Evolutionary conservation across 2,329 filamentous ascomycete species (phyloP).

Genomic region (Aspergillus brasiliensis): DNA sequence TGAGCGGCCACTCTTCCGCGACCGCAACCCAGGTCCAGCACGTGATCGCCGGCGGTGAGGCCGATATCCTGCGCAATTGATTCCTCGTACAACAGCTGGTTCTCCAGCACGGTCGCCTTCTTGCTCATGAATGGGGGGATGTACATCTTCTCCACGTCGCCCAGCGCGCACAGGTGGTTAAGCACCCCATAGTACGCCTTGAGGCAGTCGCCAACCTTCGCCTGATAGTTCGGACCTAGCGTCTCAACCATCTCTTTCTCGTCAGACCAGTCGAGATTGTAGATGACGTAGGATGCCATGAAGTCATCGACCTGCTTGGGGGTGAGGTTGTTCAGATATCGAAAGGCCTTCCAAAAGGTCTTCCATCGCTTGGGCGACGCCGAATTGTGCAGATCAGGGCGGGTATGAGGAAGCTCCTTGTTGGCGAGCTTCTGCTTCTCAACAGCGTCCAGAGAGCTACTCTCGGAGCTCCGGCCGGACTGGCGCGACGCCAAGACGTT

Average conservation of each 20-base stretch:
- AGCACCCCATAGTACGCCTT: slow-evolving; percentile 57
- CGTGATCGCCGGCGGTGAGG: slow-evolving; percentile 49
- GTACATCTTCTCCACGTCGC: slow-evolving; percentile 62
- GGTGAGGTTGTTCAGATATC: slow-evolving; percentile 52
- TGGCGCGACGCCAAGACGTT: slow-evolving; percentile 23
- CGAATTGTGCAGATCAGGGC: slow-evolving; percentile 44
- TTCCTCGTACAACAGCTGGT: slow-evolving; percentile 57
- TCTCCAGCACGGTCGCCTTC: slow-evolving; percentile 53
- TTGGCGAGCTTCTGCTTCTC: slow-evolving; percentile 28
- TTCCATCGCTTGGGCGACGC: slow-evolving; percentile 53
- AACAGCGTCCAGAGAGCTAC: slow-evolving; percentile 30
- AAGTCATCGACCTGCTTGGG: slow-evolving; percentile 57
- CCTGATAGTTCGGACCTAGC: slow-evolving; percentile 53
- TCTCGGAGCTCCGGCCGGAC: slow-evolving; percentile 31
- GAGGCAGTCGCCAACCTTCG: slow-evolving; percentile 55
- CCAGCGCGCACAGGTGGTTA: slow-evolving; percentile 58
- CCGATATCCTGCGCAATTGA: slow-evolving; percentile 52
- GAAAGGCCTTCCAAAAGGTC: slow-evolving; percentile 55
- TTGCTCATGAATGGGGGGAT: slow-evolving; percentile 58
- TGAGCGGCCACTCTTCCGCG: slow-evolving; percentile 58
- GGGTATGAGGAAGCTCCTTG: slow-evolving; percentile 1
- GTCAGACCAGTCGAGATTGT: slow-evolving; percentile 59
- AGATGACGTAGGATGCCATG: slow-evolving; percentile 60
- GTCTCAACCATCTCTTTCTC: slow-evolving; percentile 52
- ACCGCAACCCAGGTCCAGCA: slow-evolving; percentile 57